Percentiles rank a stretch among this genome's conserved stretches.
Conservation (phyloP, 2,329 filamentous ascomycete genomes). For the Hymenoscyphus salicellus region DNA sequence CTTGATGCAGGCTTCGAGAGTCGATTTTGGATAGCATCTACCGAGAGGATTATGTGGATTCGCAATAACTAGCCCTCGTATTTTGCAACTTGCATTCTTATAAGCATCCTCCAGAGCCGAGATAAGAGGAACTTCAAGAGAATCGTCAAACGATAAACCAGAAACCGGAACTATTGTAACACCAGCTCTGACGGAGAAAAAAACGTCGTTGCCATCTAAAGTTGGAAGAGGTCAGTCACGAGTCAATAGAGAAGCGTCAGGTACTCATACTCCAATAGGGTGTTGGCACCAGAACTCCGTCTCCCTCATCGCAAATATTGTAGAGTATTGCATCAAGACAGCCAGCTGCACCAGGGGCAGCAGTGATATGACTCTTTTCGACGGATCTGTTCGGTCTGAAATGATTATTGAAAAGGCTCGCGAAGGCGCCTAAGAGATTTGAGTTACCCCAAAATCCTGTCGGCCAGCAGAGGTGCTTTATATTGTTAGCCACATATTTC, state of each 20-base stretch:
- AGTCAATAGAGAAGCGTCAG: too few species aligned
- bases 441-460: constrained; percentile 5
- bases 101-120: background rate
- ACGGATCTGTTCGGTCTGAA: constrained; percentile 20
- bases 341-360: constrained; percentile 16
- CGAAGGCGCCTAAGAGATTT: constrained; percentile 7
- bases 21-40: background rate
- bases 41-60: constrained; percentile 1
- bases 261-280: constrained; percentile 23
- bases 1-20: background rate
- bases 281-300: constrained; percentile 20
- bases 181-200: too few species aligned
- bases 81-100: background rate
- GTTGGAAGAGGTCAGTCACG: too few species aligned
- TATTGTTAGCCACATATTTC: too few species aligned
- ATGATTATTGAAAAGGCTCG: constrained; percentile 21
- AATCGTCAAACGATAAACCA: background rate
- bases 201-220: too few species aligned
- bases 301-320: constrained; percentile 22
- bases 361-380: constrained; percentile 12
- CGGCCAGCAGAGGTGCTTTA: constrained; percentile 16
- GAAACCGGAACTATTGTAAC: too few species aligned
- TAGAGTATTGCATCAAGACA: constrained; percentile 21
- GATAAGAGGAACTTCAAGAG: background rate
- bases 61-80: background rate